Evolutionary conservation across 2,329 filamentous ascomycete species (phyloP), one percentile per base, ranked within the genome.

Genomic region (Scytalidium sp.): DNA sequence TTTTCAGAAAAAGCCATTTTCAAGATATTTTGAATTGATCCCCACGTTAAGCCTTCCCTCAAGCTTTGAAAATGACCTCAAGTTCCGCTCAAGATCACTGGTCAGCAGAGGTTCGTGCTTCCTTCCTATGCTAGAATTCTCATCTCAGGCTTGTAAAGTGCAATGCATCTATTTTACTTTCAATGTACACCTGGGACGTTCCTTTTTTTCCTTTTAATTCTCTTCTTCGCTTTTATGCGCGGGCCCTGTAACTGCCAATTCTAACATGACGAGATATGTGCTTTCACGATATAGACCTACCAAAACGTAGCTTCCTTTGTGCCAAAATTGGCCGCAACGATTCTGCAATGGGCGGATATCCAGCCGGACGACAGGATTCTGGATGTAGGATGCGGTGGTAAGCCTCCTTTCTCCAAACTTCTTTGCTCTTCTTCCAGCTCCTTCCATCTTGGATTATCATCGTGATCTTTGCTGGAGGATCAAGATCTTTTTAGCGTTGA

Each of bases 351-450:
- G 75, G 70, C 87, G 0, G 75, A 83, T 55, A 73, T 82, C 1
- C 72, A 81, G 50, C 71, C 75, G 22, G 75, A 80, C 54, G 83
- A 87, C 60, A 63, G 69, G 15, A 73, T 87, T 19, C 69, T 87
- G 2, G 83, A 87, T 55, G 67, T 87, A 47, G 83, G 83, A 13
- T 87, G 83, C 56, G 83, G 84, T 41, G 83, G 79, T 80, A 50
- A 53, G 69, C 65, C 19, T 6, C 15, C 11, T 41, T 13, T 19
- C 25, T 13, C 25, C 13, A 7, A 27, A 7, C 25, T 25, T 13
- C 22, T 43, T 21, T 19, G 43, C 49, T 42, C 48, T 40, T n/a
- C 10, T 27, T 11, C 36, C 20, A 19, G 5, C n/a, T n/a, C 36
- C 17, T 42, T 50, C 9, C 5, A 27, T 29, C 21, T 46, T 15